Evolutionary conservation across 2,329 filamentous ascomycete species (phyloP), one percentile per base, ranked within the genome.

Genomic region (Hymenotorrendiella dingleyae): DNA sequence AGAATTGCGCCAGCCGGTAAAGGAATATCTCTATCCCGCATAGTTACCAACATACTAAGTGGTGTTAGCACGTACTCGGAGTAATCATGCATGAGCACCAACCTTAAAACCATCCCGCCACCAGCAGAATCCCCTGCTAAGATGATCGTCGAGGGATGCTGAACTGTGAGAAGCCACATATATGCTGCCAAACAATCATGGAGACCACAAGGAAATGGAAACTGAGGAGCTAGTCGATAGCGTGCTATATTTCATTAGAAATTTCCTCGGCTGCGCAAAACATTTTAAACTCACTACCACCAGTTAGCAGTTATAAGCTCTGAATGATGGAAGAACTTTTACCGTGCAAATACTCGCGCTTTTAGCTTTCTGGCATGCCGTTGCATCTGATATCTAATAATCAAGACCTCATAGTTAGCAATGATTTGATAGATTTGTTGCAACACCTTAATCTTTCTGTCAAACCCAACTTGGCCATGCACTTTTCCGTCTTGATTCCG

Each of bases 71-170:
- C 38, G 23, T 3, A 11, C 21, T 22, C 17, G 5, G 28, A 6
- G 16, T n/a, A 22, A 10, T 35, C 11, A 10, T 17, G 8, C 9
- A 11, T 14, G 29, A 11, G 16, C n/a, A 61, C 62, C 51, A 52
- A 69, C 59, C 70, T 84, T 52, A 96, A 54, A 0, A 90, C 77
- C 86, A 97, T 93, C 8, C 91, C 93, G 26, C 82, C 93, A 19
- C 93, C 93, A 0, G 93, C 93, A 8, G 91, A 96, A 60, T 98
- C 93, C 17, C 93, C 93, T 0, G 88, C 89, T 21, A 97, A 63
- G 14, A 97, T 71, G 33, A 98, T 93, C 7, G 88, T 89, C 17
- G 74, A 82, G 0, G 91, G 82, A 37, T 88, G 78, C 54, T 94
- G 84, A 2, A 80, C 67, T 3, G 79, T 79, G 35, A 97, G 72